Base-by-base conservation (phyloP, 345 rosid genomes). In the Stellera chamaejasme region DNA sequence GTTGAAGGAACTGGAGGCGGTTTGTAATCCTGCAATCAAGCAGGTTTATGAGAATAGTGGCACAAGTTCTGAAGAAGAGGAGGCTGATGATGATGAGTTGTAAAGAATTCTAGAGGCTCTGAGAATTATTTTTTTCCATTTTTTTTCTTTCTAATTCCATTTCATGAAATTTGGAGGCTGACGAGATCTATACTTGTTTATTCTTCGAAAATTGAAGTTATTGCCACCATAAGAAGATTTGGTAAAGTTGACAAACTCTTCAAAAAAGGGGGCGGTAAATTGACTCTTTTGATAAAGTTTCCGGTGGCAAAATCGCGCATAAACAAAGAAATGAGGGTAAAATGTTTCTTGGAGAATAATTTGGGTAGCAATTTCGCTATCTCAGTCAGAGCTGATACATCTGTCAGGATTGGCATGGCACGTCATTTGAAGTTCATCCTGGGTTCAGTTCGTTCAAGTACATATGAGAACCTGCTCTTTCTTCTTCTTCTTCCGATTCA, bases 311-410 rank as follows among this genome's bases (percentile, higher is more conserved):
- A 19, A 19, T 19, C 23, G 23, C 1, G 23, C 23, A 19, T 19
- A 19, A 19, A 19, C 23, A 19, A 0, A 19, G 23, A 19, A 19
- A 19, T 19, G 23, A 19, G 23, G 1, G 23, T 19, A 19, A 19
- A 19, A 19, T 19, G 23, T 19, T 19, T 19, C 23, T 19, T 19
- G 23, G 23, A 19, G 23, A 19, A 19, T 19, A 19, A 19, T 19
- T 19, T 19, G 23, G 23, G 23, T 19, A 65, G 59, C 74, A 42
- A 69, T 50, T 69, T 43, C 26, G 61, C 51, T 64, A 50, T 27
- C 65, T 50, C 11, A 44, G n/a, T n/a, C n/a, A n/a, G n/a, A n/a
- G 56, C 62, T 65, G 54, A 59, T 49, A 19, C 23, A 2, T 8
- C 39, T 4, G 39, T 4, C 39, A 8, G 56, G 49, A 56, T 45